Conservation (phyloP, 2,329 filamentous ascomycete species). For the Aureobasidium sp. region DNA sequence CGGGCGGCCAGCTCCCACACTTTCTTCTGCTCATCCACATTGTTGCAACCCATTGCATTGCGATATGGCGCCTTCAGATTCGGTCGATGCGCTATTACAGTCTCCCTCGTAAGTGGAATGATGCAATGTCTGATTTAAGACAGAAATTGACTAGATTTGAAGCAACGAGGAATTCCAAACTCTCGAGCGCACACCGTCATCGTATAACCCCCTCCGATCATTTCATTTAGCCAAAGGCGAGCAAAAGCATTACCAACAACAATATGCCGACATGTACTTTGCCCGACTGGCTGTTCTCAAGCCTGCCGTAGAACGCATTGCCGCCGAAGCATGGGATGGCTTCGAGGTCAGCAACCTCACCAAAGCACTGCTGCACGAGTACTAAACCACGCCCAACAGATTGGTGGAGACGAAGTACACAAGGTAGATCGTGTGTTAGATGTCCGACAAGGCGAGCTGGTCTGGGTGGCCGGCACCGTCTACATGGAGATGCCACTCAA, state of each 20-base stretch:
- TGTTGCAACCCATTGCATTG: not conserved
- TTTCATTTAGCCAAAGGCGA: constrained; percentile 63
- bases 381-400: constrained; percentile 32
- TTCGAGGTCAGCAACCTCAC: constrained; percentile 46
- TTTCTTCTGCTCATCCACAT: not conserved
- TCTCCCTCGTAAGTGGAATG: constrained; percentile 15
- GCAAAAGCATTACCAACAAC: constrained; percentile 73
- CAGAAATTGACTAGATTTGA: not conserved
- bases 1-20: not conserved
- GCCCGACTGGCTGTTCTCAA: constrained; percentile 81
- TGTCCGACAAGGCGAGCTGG: constrained; percentile 89
- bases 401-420: constrained; percentile 68
- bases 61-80: constrained; percentile 14
- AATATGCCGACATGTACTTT: constrained; percentile 98
- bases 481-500: constrained; percentile 98
- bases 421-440: constrained; percentile 85
- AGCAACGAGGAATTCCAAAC: constrained; percentile 20
- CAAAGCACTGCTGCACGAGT: not conserved
- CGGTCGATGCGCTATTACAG: constrained; percentile 17
- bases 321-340: constrained; percentile 67
- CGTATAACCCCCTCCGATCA: constrained; percentile 68
- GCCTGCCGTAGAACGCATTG: constrained; percentile 69
- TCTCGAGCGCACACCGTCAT: constrained; percentile 49
- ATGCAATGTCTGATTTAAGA: not conserved
- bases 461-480: constrained; percentile 89